Evolutionary conservation across 2,329 filamentous ascomycete species (phyloP), one percentile per base, ranked within the genome.

Genomic region (Metarhizium anisopliae): DNA sequence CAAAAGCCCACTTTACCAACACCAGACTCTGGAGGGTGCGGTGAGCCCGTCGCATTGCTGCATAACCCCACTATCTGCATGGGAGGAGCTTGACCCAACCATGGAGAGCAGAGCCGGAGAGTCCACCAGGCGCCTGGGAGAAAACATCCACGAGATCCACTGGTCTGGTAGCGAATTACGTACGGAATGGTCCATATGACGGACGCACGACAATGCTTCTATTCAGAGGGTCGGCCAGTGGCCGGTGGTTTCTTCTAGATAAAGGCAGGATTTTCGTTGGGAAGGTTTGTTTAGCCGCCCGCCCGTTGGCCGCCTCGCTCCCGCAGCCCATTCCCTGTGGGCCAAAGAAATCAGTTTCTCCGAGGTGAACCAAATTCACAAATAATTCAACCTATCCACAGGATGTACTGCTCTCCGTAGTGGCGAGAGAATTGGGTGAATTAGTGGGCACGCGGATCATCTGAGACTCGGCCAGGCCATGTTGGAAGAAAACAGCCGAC

Each of bases 1-100:
- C 25, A 25, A 25, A 25, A 25, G 25, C 40, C 40, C 40, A 43
- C 40, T 43, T 43, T 43, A 3, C 35, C 8, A 13, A 10, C 35
- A 36, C 7, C 13, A 25, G 25, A 25, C 25, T 25, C 25, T 25
- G 25, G 25, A 25, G 25, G 25, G 25, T 25, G 25, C 8, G 38
- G 52, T 38, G 47, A 42, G 52, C 6, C 16, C n/a, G 25, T 32
- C 32, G 36, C 52, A 47, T 59, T 57, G 52, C 35, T 61, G 57
- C 55, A 64, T 63, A 63, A 55, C 62, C 55, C 53, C 59, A 51
- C 13, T 64, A 63, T 6, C n/a, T 56, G 58, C 61, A 63, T 61
- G 40, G 25, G 6, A 6, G 29, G 11, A 51, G 3, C 10, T 8
- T 45, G 4, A 45, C 14, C 43, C 16, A 45, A 45, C 6, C 18